Conservation (phyloP, 805 yeast genomes). For the Wickerhamiella australiensis region DNA sequence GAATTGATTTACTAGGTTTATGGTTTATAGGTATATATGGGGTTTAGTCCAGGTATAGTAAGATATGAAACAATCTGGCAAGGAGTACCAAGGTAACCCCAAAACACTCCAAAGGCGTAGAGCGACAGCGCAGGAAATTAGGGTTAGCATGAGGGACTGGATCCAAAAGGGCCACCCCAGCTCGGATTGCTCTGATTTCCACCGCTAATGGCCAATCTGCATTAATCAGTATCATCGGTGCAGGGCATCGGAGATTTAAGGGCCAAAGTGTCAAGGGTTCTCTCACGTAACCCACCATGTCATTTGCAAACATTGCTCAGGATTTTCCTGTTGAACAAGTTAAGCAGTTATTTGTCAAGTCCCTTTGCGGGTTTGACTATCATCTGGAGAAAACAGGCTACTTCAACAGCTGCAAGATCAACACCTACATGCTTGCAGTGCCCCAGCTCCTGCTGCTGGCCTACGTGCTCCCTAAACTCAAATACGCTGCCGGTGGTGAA, state of each 20-base stretch:
- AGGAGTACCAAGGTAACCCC: too few species aligned
- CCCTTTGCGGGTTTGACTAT: slow-evolving; percentile 26
- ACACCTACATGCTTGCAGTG: slow-evolving; percentile 21
- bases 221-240: too few species aligned
- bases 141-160: too few species aligned
- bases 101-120: too few species aligned
- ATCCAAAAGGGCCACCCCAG: too few species aligned
- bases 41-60: too few species aligned
- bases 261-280: too few species aligned
- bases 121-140: too few species aligned
- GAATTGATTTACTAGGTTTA: too few species aligned
- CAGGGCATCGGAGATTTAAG: too few species aligned
- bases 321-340: background rate
- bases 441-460: slow-evolving; percentile 16
- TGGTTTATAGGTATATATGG: too few species aligned
- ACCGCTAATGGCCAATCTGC: background rate
- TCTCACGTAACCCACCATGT: slow-evolving; percentile 3
- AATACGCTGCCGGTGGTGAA: slow-evolving; percentile 15
- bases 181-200: background rate
- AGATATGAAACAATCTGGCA: too few species aligned
- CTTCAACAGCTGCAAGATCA: slow-evolving; percentile 19
- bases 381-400: slow-evolving; percentile 20
- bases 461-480: slow-evolving; percentile 16
- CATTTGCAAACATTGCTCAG: background rate
- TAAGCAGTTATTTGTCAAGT: slow-evolving; percentile 31